Evolutionary conservation across 2,329 filamentous ascomycete species (phyloP), one percentile per base, ranked within the genome.

Genomic region (Colletotrichum shisoi): DNA sequence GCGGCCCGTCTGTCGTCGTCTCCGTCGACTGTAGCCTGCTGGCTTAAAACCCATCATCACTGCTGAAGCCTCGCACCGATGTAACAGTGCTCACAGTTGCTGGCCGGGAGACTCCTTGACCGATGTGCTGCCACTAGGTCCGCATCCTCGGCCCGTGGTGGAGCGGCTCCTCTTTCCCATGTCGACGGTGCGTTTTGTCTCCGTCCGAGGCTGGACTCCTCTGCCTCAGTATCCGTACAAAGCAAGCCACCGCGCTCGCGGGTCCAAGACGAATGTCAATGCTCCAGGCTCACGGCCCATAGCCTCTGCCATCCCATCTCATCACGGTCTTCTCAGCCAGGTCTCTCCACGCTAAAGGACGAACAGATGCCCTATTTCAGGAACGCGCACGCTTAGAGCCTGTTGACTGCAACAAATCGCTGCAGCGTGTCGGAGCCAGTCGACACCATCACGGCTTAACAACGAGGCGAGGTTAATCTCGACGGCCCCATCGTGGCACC

Each of bases 241-340:
- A 34, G 27, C 54, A 59, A 64, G 54, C 48, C 54, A 64, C 48
- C 42, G 44, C 42, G 37, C 34, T 49, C 49, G 19, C 46, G n/a
- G 53, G 24, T 27, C 27, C 31, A 17, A 48, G 60, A 49, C 48
- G 46, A 40, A 21, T 44, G 45, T 49, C 49, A 44, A 46, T 64
- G 65, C 61, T 60, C 34, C 27, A 27, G 48, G 49, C 52, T 40
- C 53, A 57, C 59, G 46, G 31, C 31, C n/a, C 17, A 45, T 45
- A 24, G 42, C 34, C 63, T 56, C 61, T 67, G 61, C 48, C 61
- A 64, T 67, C 61, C 49, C 61, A 64, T 67, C 61, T 37, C 64
- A 64, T 63, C 54, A 40, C 24, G 56, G 48, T 39, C 56, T 59
- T n/a, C 11, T 37, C 49, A n/a, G 52, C 53, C 49, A 42, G 48